A percentile compares a stretch with the other conserved stretches of the same genome.
These are phyloP conservation scores for Mortierella sp. DNA, from an alignment of 371 early-diverging fungal species.

Conservation along the genomic window DNA sequence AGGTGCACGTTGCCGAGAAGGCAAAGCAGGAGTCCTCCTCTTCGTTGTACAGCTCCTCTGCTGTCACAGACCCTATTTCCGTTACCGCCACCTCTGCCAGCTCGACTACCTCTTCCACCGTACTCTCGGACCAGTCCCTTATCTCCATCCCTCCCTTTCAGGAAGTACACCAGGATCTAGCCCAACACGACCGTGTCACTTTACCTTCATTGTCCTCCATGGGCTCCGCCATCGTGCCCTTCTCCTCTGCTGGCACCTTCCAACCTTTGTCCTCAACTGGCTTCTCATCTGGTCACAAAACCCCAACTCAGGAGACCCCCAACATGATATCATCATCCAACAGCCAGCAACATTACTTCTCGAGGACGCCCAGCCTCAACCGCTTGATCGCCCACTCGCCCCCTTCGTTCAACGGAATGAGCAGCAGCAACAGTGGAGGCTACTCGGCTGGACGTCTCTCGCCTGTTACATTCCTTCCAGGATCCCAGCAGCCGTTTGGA, in stretches of 20 bases:
- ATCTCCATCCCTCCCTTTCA: no score
- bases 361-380: slow-evolving; percentile 42
- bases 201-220: no score
- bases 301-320: slow-evolving; percentile 21
- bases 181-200: no score
- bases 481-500: slow-evolving; percentile 19
- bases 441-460: slow-evolving; percentile 36
- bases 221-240: no score
- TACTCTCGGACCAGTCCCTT: no score
- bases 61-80: no score
- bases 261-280: slow-evolving; percentile 10
- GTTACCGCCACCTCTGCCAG: no score
- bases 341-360: slow-evolving; percentile 22
- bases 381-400: slow-evolving; percentile 30
- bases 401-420: slow-evolving; percentile 14
- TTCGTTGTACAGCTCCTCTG: no score
- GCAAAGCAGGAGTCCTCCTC: background rate
- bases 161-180: no score
- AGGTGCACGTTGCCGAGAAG: slow-evolving; percentile 9
- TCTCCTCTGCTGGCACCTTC: slow-evolving; percentile 13
- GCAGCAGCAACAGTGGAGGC: slow-evolving; percentile 19
- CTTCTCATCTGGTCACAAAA: slow-evolving; percentile 24
- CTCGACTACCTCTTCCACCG: no score
- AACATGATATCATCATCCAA: slow-evolving; percentile 2
- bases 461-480: slow-evolving; percentile 24